Evolutionary conservation across 495 filamentous ascomycete genomes (phyloP), one percentile per base, ranked within the genome.

Genomic region (Schizothecium vesticola): DNA sequence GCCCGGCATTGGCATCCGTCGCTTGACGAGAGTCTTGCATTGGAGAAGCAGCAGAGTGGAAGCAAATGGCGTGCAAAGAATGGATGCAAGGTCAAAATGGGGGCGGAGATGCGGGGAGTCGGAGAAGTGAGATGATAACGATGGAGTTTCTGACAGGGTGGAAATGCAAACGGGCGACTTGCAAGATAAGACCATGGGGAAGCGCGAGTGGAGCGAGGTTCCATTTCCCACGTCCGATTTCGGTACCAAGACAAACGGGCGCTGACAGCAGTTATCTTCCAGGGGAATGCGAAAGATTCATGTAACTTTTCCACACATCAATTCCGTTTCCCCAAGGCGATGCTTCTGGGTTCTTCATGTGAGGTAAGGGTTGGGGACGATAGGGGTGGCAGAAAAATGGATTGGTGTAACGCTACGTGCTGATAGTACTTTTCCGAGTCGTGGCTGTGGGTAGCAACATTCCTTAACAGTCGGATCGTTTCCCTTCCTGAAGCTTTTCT

Each of bases 1-100:
- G 31, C 64, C 64, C 24, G 64, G 64, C 64, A 66, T 66, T 36
- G 64, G 64, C 64, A 60, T 66, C 33, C 36, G 61, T 63, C 22
- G 61, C 36, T 56, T 12, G 19, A 25, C 3, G 23, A 51, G 43
- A 51, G 43, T 51, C 43, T 1, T 51, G 43, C 43, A 51, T 51
- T 51, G 43, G 43, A n/a, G 43, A 51, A 8, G 43, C 43, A 51
- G 31, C 10, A 1, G 43, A n/a, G 16, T 6, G 19, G 43, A 51
- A 51, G 43, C 43, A 51, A 51, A 51, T 19, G 43, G 43, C 43
- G 16, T 51, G 43, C 43, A n/a, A 51, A 51, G 43, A 51, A 51
- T 51, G 43, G 43, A 51, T 33, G 12, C 12, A 7, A 19, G 0
- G 16, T 51, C 43, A 19, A n/a, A 1, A 5, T 6, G 16, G 5